phyloP scores from a whole-genome alignment of 2,329 filamentous ascomycete genomes.

The Neonectria hederae region DNA sequence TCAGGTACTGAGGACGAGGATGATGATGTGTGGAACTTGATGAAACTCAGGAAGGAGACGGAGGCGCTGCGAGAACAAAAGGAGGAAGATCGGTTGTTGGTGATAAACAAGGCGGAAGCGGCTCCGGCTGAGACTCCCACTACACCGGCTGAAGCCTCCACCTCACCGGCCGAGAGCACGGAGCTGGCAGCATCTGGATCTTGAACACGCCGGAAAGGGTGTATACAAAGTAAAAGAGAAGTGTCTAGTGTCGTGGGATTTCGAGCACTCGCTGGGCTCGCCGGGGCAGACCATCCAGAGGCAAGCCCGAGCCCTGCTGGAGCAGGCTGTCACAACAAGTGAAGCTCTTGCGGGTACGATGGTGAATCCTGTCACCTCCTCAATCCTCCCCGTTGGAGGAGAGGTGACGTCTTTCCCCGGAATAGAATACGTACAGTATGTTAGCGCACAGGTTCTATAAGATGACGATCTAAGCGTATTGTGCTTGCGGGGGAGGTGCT shows the following conservation, averaged over 20 bases:
- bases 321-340: conserved; percentile 30
- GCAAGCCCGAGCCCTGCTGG: conserved; percentile 45
- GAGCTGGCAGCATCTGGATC: conserved; percentile 37
- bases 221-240: conserved; percentile 33
- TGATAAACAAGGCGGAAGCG: conserved; percentile 41
- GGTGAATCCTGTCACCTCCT: conserved; percentile 40
- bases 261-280: conserved; percentile 38
- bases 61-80: conserved; percentile 77
- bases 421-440: conserved; percentile 43
- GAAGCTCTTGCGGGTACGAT: conserved; percentile 41
- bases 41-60: conserved; percentile 85
- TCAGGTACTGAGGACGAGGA: conserved; percentile 70
- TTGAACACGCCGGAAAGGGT: conserved; percentile 30
- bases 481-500: conserved; percentile 16
- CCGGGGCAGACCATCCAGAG: conserved; percentile 41
- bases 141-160: conserved; percentile 26
- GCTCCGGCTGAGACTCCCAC: conserved; percentile 27
- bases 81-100: conserved; percentile 75
- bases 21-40: conserved; percentile 80
- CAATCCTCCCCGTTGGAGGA: conserved; percentile 36
- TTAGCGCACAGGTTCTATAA: conserved; percentile 29
- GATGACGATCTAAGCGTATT: conserved; percentile 21
- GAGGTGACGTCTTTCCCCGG: conserved; percentile 39
- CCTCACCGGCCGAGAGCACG: conserved; percentile 29
- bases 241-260: conserved; percentile 36